Evolutionary conservation across 768 basidiomycete species (phyloP).

Genomic region (Gautieria morchelliformis): DNA sequence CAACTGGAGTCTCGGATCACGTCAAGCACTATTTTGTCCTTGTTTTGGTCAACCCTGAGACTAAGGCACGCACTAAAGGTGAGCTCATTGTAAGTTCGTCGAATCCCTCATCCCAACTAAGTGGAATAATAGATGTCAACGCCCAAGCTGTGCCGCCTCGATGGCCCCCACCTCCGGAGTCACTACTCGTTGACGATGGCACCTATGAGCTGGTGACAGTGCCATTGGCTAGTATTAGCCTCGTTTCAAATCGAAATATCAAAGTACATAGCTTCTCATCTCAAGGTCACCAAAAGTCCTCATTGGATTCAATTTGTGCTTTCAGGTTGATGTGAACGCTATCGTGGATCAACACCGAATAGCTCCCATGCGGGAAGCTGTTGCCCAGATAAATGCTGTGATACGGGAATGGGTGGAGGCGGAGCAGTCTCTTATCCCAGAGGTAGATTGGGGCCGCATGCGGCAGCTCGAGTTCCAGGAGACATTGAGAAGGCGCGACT

Average conservation of each 20-base stretch:
- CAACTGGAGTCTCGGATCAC: conserved; percentile 36
- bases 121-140: conserved; percentile 42
- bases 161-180: conserved; percentile 60
- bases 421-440: conserved; percentile 36
- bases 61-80: conserved; percentile 51
- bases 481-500: conserved; percentile 48
- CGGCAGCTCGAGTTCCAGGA: conserved; percentile 91
- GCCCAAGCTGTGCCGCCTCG: conserved; percentile 51
- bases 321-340: conserved; percentile 58
- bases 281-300: not conserved
- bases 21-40: conserved; percentile 57
- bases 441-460: conserved; percentile 79
- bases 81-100: not conserved
- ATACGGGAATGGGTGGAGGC: conserved; percentile 47
- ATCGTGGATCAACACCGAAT: conserved; percentile 62
- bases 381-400: conserved; percentile 38
- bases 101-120: not conserved
- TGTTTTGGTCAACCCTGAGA: conserved; percentile 55
- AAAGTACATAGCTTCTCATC: conserved; percentile 43
- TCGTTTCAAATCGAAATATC: conserved; percentile 59
- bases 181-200: conserved; percentile 37
- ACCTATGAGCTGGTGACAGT: conserved; percentile 62
- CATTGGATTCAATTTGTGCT: conserved; percentile 1
- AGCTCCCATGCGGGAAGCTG: conserved; percentile 48
- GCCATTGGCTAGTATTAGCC: conserved; percentile 59